Percentiles rank a stretch among this genome's conserved stretches.
Evolutionary conservation across 768 basidiomycete species (phyloP).

Genomic region (Boletus rufocinnamomeus): DNA sequence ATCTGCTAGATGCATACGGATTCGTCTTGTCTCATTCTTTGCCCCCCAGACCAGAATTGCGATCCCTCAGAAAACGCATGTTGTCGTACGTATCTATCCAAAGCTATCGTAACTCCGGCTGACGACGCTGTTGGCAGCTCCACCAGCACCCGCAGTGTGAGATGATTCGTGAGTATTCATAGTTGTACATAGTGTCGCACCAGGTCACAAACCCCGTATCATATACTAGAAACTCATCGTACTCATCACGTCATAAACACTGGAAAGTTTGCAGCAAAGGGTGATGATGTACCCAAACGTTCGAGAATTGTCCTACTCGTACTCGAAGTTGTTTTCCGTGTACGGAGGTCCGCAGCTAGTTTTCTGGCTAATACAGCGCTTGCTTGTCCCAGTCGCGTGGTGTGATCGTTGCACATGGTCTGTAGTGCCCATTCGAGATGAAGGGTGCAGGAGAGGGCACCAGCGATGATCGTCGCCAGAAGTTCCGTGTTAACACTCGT

Average conservation of each 20-base stretch:
- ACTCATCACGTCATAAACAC: conserved; percentile 44
- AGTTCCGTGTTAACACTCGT: conserved; percentile 61
- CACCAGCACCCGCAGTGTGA: conserved; percentile 48
- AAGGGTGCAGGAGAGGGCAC: conserved; percentile 63
- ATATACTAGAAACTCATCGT: conserved; percentile 10
- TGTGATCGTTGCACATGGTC: conserved; percentile 51
- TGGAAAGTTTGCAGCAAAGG: conserved; percentile 76
- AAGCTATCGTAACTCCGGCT: background rate
- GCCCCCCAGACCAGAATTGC: conserved; percentile 69
- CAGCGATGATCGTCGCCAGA: conserved; percentile 63
- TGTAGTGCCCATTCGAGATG: conserved; percentile 72
- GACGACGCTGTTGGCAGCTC: conserved; percentile 39
- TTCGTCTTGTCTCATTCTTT: conserved; percentile 69
- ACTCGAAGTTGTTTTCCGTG: conserved; percentile 46
- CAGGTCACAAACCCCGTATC: conserved; percentile 16
- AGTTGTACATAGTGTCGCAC: conserved; percentile 23
- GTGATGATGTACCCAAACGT: conserved; percentile 57
- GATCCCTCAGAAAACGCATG: conserved; percentile 71
- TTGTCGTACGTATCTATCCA: conserved; percentile 62
- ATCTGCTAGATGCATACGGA: conserved; percentile 47
- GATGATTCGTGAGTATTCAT: conserved; percentile 12
- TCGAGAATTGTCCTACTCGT: conserved; percentile 59
- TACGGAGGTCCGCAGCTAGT: conserved; percentile 62
- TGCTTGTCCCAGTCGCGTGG: conserved; percentile 58
- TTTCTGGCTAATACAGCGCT: conserved; percentile 65